Conservation (phyloP, 148 eudicot species). For the Arctostaphylos glauca region DNA sequence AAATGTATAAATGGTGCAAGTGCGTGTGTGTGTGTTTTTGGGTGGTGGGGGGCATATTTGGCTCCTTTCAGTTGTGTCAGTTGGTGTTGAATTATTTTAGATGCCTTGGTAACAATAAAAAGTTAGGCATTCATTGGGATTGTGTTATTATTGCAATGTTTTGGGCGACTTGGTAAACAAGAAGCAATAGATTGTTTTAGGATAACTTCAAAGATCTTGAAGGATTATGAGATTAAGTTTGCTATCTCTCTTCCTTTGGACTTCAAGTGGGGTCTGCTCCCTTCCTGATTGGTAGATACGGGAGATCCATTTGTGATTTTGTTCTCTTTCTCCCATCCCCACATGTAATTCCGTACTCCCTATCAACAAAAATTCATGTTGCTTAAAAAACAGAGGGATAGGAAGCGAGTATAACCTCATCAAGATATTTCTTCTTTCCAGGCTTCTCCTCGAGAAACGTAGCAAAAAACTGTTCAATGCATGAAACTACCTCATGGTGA, state of each 20-base stretch:
- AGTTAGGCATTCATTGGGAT: not conserved
- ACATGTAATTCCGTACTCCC: not conserved
- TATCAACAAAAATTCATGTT: not conserved
- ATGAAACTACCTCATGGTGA: not conserved
- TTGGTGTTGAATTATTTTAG: not conserved
- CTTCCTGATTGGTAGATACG: not conserved
- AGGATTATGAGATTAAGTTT: not conserved
- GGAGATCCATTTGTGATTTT: not conserved
- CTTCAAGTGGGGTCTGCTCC: not conserved
- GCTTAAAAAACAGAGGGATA: not conserved
- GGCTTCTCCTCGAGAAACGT: conserved; percentile 59
- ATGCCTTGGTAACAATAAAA: not conserved
- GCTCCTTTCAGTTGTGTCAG: not conserved
- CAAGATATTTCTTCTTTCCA: conserved; percentile 35
- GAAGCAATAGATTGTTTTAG: not conserved
- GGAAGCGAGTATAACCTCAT: conserved; percentile 51
- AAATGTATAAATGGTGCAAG: not conserved
- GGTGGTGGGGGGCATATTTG: not conserved
- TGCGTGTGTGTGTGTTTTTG: no score
- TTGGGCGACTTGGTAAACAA: not conserved
- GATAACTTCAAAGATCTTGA: not conserved
- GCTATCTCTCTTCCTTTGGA: not conserved
- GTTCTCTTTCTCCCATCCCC: not conserved
- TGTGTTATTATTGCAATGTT: not conserved
- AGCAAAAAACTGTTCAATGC: conserved; percentile 43